These are phyloP conservation scores for Marasmius fiardii DNA, from an alignment of 1,284 basidiomycete genomes.

Conservation along the genomic window DNA sequence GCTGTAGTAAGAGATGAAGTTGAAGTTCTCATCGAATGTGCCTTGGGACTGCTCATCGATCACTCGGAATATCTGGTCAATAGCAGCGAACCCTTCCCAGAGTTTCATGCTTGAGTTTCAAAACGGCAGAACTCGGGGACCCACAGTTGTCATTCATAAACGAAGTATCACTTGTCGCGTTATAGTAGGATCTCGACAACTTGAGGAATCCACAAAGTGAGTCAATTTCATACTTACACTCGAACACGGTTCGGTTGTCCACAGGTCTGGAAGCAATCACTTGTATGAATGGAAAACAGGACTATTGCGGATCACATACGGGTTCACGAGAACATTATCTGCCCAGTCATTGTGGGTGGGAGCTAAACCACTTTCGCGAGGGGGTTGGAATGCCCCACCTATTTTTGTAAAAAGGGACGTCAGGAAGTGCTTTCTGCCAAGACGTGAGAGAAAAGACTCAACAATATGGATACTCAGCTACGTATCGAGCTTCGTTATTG, in stretches of 20 bases:
- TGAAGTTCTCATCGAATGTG: conserved; percentile 66
- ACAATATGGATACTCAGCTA: conserved; percentile 72
- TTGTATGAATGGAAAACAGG: conserved; percentile 2
- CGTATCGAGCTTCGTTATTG: conserved; percentile 74
- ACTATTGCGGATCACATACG: conserved; percentile 40
- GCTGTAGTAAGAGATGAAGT: conserved; percentile 74
- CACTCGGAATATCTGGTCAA: conserved; percentile 70
- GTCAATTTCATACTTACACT: conserved; percentile 81
- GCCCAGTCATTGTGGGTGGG: conserved; percentile 66
- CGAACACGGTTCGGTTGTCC: conserved; percentile 66
- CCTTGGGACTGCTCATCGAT: conserved; percentile 74
- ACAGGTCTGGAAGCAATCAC: conserved; percentile 44
- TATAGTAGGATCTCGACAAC: conserved; percentile 68
- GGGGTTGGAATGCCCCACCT: conserved; percentile 71
- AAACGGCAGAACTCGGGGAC: conserved; percentile 15
- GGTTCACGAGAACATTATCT: conserved; percentile 63
- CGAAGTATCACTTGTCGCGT: conserved; percentile 63
- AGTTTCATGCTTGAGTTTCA: neutral
- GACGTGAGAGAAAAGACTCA: conserved; percentile 13
- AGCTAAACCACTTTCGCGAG: conserved; percentile 62
- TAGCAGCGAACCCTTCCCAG: conserved; percentile 58
- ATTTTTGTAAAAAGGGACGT: neutral
- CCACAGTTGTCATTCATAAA: conserved; percentile 70
- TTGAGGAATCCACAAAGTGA: conserved; percentile 76
- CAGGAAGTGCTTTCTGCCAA: neutral